phyloP scores from a whole-genome alignment of 768 basidiomycete genomes.

The Boletus eberwhitei region DNA sequence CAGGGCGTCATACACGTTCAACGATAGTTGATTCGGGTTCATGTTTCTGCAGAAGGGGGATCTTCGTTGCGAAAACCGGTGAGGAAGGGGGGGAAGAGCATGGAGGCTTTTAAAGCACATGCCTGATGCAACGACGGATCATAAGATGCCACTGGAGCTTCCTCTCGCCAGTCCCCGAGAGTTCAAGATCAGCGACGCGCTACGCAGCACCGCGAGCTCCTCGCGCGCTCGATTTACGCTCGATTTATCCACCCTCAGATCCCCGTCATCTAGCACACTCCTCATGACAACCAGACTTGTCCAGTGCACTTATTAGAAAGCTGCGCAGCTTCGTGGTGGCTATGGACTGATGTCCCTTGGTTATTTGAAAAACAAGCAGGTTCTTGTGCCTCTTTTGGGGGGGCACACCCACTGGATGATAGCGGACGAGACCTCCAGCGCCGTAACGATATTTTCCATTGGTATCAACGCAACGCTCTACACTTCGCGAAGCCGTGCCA shows the following conservation, averaged over 20 bases:
- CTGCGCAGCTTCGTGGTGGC: neutral
- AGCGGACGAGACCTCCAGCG: neutral
- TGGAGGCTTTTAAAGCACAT: slow-evolving; percentile 4
- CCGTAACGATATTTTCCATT: slow-evolving; percentile 5
- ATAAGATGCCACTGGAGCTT: neutral
- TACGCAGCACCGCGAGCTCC: neutral
- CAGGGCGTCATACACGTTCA: neutral
- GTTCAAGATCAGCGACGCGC: slow-evolving; percentile 7
- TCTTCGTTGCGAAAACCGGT: neutral
- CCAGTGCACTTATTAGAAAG: neutral
- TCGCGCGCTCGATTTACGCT: neutral
- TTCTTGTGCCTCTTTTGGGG: neutral
- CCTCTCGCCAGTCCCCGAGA: neutral
- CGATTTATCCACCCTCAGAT: neutral
- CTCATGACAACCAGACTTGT: neutral
- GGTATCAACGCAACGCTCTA: slow-evolving; percentile 6
- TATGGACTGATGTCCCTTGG: neutral
- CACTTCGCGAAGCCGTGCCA: neutral
- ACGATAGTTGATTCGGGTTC: neutral
- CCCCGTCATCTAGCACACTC: neutral
- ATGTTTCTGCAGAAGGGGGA: neutral
- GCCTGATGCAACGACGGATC: neutral
- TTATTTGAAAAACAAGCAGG: neutral
- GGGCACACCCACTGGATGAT: neutral
- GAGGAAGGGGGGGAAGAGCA: neutral